Evolutionary conservation across 805 yeast species (phyloP).

Genomic region (Barnettozyma wickerhamii): DNA sequence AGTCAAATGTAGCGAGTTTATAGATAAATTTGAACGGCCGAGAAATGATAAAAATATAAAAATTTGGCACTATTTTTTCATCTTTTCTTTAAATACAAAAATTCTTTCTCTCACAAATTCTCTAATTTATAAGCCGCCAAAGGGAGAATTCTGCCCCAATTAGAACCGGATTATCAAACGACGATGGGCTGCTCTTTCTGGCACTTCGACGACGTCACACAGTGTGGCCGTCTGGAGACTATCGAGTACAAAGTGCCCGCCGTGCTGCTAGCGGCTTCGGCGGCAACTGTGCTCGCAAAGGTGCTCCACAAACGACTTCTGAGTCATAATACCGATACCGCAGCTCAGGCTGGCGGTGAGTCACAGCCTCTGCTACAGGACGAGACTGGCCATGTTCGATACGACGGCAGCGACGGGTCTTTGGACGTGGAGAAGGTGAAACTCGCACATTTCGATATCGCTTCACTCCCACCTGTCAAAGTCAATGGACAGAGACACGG

Average conservation of each 20-base stretch:
- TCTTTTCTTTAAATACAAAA: too few species aligned
- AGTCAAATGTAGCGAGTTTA: too few species aligned
- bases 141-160: too few species aligned
- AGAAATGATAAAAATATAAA: too few species aligned
- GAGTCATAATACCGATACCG: background rate
- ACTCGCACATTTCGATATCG: constrained; percentile 55
- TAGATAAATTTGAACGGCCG: too few species aligned
- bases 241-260: constrained; percentile 36
- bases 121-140: too few species aligned
- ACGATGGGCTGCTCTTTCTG: constrained; percentile 29
- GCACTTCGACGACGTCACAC: constrained; percentile 59
- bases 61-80: too few species aligned
- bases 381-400: constrained; percentile 1
- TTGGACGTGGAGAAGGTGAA: constrained; percentile 35
- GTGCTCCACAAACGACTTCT: background rate
- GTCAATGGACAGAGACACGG: constrained; percentile 65
- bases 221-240: constrained; percentile 41
- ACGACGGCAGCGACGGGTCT: constrained; percentile 2
- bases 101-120: too few species aligned
- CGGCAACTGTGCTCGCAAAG: constrained; percentile 12
- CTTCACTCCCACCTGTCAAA: constrained; percentile 46
- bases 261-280: constrained; percentile 26
- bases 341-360: constrained; percentile 9
- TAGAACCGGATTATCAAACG: too few species aligned
- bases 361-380: constrained; percentile 14